These are phyloP conservation scores for Mrakia hoshinonis DNA, from an alignment of 768 basidiomycete genomes.

Conservation along the genomic window DNA sequence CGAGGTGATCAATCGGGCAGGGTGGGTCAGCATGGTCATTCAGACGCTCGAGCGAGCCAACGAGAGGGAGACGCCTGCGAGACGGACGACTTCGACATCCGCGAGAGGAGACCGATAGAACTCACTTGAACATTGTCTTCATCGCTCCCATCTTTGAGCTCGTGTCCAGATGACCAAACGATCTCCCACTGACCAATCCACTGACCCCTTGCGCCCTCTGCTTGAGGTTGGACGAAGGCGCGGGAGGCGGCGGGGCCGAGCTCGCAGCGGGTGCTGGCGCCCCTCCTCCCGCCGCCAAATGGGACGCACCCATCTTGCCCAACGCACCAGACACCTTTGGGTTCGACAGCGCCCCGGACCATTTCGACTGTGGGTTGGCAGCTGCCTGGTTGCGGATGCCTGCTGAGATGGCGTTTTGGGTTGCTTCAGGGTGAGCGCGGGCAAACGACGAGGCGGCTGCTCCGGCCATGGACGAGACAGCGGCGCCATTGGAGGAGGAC, in stretches of 20 bases:
- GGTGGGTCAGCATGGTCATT: no score
- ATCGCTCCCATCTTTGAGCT: constrained; percentile 15
- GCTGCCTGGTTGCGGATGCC: constrained; percentile 14
- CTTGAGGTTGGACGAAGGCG: neutral
- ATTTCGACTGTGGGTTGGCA: constrained; percentile 11
- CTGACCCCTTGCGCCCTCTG: neutral
- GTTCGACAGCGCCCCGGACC: neutral
- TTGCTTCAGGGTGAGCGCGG: neutral
- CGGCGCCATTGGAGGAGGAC: neutral
- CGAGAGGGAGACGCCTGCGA: neutral
- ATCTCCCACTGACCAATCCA: constrained; percentile 10
- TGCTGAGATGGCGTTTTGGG: neutral
- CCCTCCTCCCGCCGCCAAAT: neutral
- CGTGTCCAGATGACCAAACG: constrained; percentile 28
- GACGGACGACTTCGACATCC: no score
- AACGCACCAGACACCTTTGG: constrained; percentile 2
- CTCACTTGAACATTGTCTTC: constrained; percentile 26
- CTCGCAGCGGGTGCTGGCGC: no score
- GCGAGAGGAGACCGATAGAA: neutral
- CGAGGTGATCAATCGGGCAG: no score
- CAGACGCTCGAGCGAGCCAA: neutral
- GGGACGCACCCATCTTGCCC: neutral
- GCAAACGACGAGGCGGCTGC: neutral
- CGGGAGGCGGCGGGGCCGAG: neutral
- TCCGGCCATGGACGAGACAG: neutral